Evolutionary conservation across 148 eudicot species (phyloP), one percentile per base, ranked within the genome.

Genomic region (Pharnaceum exiguum): DNA sequence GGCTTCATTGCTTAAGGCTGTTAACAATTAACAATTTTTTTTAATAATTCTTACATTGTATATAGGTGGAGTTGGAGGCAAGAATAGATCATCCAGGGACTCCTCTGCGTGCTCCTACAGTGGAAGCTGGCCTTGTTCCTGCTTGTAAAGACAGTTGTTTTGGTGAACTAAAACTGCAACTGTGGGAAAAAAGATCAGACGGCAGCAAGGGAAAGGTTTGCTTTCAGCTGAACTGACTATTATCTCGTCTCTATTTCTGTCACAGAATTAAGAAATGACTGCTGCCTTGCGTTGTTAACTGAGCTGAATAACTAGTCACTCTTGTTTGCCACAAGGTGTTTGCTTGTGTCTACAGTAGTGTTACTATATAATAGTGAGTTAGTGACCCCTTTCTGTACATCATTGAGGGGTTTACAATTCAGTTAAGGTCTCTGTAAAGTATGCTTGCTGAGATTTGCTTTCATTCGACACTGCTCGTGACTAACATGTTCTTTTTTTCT

Each of bases 111-210:
- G 95, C 97, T 64, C 97, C 97, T 48, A 86, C 97, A 10, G 16
- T 60, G 48, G 95, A 86, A 70, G 73, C 78, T 51, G 97, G 97
- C 35, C 75, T 90, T 40, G 83, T 83, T 69, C 91, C 95, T 50
- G 91, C 91, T 74, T 90, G 97, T 60, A 90, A 78, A 72, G 97
- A 90, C 57, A 70, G 82, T 52, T 90, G 95, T 61, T 82, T 49
- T 40, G 97, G 75, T 58, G 75, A 79, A 59, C 56, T 90, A 29
- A 82, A 63, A 35, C 68, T 90, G 64, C 80, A 66, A 57, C 8
- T 90, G 40, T 90, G 95, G 95, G 95, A 90, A 63, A 69, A 70
- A 48, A 71, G 67, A 50, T 66, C 62, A 6, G 77, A 90, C 58
- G 91, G 95, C 59, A 78, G 81, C 72, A 73, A 76, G 27, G 97